These are phyloP conservation scores for Pichia manshurica DNA, from an alignment of 805 yeast genomes.

Conservation along the genomic window DNA sequence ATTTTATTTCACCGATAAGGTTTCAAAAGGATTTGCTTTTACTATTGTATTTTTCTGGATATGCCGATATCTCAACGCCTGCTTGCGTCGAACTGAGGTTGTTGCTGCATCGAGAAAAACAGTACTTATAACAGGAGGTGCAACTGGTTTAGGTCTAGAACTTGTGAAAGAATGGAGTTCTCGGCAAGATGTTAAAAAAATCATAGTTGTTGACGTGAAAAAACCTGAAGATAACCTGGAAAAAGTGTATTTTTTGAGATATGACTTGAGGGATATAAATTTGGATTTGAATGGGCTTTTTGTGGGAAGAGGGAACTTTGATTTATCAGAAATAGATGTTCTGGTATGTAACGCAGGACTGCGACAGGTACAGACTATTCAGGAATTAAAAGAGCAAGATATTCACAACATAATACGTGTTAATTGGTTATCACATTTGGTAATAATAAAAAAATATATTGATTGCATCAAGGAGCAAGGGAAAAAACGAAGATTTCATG, in stretches of 20 bases:
- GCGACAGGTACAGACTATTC: slow-evolving; percentile 32
- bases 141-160: slow-evolving; percentile 44
- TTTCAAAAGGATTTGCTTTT: not conserved
- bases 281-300: slow-evolving; percentile 24
- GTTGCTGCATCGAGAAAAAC: not conserved
- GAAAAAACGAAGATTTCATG: slow-evolving; percentile 26
- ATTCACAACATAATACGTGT: slow-evolving; percentile 33
- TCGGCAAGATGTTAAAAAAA: slow-evolving; percentile 13
- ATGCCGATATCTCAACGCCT: slow-evolving; percentile 15
- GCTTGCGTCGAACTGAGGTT: not conserved
- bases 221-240: slow-evolving; percentile 17
- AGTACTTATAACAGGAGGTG: slow-evolving; percentile 40
- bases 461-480: slow-evolving; percentile 19
- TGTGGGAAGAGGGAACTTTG: too few relatives aligned
- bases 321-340: slow-evolving; percentile 23
- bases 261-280: slow-evolving; percentile 21
- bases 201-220: slow-evolving; percentile 32
- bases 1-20: not conserved
- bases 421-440: slow-evolving; percentile 40
- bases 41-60: slow-evolving; percentile 21
- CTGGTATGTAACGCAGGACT: slow-evolving; percentile 47
- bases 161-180: slow-evolving; percentile 24
- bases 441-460: slow-evolving; percentile 31
- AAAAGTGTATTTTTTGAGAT: slow-evolving; percentile 23
- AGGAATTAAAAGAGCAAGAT: slow-evolving; percentile 22